Base-by-base conservation (phyloP, 2,329 filamentous ascomycete species). In the Tolypocladium guangdongense region DNA sequence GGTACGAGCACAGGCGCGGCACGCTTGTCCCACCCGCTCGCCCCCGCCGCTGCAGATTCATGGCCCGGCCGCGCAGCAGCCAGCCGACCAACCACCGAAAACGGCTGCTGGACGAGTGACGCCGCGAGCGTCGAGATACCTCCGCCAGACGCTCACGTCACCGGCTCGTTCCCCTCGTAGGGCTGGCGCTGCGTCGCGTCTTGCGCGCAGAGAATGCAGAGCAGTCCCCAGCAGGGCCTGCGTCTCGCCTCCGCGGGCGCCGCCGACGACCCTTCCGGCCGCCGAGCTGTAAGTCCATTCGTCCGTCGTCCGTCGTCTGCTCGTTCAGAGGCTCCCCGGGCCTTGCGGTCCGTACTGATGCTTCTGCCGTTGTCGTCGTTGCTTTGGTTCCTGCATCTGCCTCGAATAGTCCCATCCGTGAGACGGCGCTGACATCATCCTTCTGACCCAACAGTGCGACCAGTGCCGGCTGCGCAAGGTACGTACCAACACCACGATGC, bases 391-490 rank as follows among this genome's bases (percentile, higher is more conserved):
- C 12, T 24, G 24, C 16, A 4, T 12, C 18, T 46, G 41, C 39
- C 27, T 27, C 39, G 2, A 3, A 8, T 6, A 27, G 6, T 27
- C 27, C 27, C 6, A 6, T 3, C 6, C 8, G 14, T 46, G 43
- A 46, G 43, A 46, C 43, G 18, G 12, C 43, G 43, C 43, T 46
- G 43, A 46, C 43, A 46, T 32, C 43, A 32, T 18, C 43, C 27
- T 39, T 30, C 24, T 22, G 39, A 39, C 51, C 38, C 46, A 50
- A 50, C 59, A 76, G 73, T 76, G 73, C 62, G 73, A 76, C 58
- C 73, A 75, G 63, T 73, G 71, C 52, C 70, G 71, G 18, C 59
- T 66, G 33, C 66, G 69, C 58, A 73, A 73, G 66, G 71, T 73
- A 58, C 63, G 66, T 62, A 32, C 41, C 41, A 30, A 45, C 43